Base-by-base conservation (phyloP, 371 early-diverging fungal genomes). In the Globomyces sp. region DNA sequence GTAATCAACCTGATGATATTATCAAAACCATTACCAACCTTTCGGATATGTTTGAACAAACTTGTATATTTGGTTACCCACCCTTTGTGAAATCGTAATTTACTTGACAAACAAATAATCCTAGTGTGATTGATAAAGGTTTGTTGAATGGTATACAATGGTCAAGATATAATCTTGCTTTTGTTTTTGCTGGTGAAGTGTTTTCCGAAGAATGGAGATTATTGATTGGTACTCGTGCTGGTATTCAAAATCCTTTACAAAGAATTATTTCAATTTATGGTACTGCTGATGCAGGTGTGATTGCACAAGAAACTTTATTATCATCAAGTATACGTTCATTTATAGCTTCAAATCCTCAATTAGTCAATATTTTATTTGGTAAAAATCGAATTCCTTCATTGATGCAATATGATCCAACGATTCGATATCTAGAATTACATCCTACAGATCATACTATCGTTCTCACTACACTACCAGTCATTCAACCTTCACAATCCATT, bases 241-340 rank as follows among this genome's bases (percentile, higher is more conserved):
- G 71, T n/a, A 36, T 64, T 42, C n/a, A 24, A 59, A 4, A 39
- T 4, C 24, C 24, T 24, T 24, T 24, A 24, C 42, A 44, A 49
- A 9, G 48, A 47, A 72, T 71, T n/a, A 68, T 68, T 9, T 60
- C 61, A 34, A 72, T 74, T 9, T 74, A 74, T 65, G 74, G 72
- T n/a, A 74, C 74, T 13, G 69, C 74, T 3, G 72, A 74, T 64
- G 72, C 71, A 11, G 74, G 72, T 40, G 74, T 74, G 11, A 67
- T 74, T 10, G 74, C 68, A 34, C 50, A 45, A 52, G 72, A 74
- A 63, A 68, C 74, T 0, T 57, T 58, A 6, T 41, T 74, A 37
- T 65, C 69, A 1, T 61, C 52, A 39, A 8, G 11, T 2, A 63
- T 74, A 36, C 65, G 74, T 4, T 44, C 40, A 8, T 70, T 57